Base-by-base conservation (phyloP, 176 grass and related monocot genomes). In the Urochloa ruziziensis region DNA sequence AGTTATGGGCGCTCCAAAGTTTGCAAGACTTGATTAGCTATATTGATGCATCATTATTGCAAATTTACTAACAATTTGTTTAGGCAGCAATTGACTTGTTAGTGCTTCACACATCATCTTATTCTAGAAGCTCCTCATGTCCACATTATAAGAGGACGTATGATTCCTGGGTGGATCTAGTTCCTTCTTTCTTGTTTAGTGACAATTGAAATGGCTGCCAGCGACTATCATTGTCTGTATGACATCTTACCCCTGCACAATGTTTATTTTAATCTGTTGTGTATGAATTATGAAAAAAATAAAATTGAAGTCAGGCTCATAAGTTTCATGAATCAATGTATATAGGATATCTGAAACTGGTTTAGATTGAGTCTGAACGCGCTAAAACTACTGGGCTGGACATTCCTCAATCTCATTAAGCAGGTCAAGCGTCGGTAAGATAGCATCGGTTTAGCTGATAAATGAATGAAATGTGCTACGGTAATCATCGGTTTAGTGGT, bases 21-120 rank as follows among this genome's bases (percentile, higher is more conserved):
- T 63, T 42, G n/a, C 11, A n/a, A n/a, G 12, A 34, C 33, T 56
- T 64, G 65, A 83, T 71, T 78, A 54, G 59, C 75, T 34, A 77
- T 62, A 79, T 37, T 47, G 61, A 74, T 23, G 25, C 53, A 33
- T 34, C 59, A 35, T 80, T 17, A 67, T 9, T 65, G 34, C 25
- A 23, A 70, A 39, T 21, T 37, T 60, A 40, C 3, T 51, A 66
- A 10, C 62, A 27, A 24, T 44, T 42, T 54, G 19, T 25, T 24
- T 74, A 73, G 27, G 19, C 24, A 54, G 36, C 27, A 36, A 19
- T 46, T 44, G 29, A 23, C 17, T 43, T 65, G 24, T 57, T 67
- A 75, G 42, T 74, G 75, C 27, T 66, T 27, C 4, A 24, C 49
- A 42, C 46, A 51, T 76, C 49, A 75, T 60, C 17, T 56, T 70